Conservation (phyloP, 1,139 yeast genomes). For the Arxiozyma heterogenica region DNA sequence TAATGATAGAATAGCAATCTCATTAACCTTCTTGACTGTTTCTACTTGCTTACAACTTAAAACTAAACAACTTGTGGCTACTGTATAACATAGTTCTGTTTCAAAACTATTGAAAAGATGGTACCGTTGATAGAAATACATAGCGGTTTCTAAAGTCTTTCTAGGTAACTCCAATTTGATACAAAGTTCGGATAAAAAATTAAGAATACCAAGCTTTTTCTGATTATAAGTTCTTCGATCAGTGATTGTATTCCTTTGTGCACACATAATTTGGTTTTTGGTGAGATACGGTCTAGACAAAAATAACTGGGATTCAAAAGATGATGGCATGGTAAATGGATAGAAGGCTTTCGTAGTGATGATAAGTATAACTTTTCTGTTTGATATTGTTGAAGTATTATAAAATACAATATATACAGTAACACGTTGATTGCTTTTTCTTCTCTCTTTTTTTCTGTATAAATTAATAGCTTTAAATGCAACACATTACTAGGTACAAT, state of each 20-base stretch:
- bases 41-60: slow-evolving; percentile 82
- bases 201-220: slow-evolving; percentile 46
- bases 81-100: slow-evolving; percentile 37
- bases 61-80: slow-evolving; percentile 66
- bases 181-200: slow-evolving; percentile 45
- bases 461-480: no score
- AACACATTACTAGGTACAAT: no score
- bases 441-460: neutral
- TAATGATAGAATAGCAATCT: slow-evolving; percentile 32
- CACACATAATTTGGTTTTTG: slow-evolving; percentile 43
- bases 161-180: slow-evolving; percentile 54
- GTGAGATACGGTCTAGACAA: slow-evolving; percentile 61
- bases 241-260: slow-evolving; percentile 45
- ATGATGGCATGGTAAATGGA: neutral
- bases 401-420: no score
- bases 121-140: slow-evolving; percentile 65
- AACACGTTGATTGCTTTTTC: neutral
- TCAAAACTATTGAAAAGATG: slow-evolving; percentile 57
- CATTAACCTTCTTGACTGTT: slow-evolving; percentile 71
- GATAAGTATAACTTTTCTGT: neutral
- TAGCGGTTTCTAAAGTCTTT: slow-evolving; percentile 55
- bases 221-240: slow-evolving; percentile 42
- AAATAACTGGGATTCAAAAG: slow-evolving; percentile 21
- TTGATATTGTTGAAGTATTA: no score
- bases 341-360: neutral